Evolutionary conservation across 148 eudicot genomes (phyloP), one percentile per base, ranked within the genome.

Genomic region (Cornus kousa): DNA sequence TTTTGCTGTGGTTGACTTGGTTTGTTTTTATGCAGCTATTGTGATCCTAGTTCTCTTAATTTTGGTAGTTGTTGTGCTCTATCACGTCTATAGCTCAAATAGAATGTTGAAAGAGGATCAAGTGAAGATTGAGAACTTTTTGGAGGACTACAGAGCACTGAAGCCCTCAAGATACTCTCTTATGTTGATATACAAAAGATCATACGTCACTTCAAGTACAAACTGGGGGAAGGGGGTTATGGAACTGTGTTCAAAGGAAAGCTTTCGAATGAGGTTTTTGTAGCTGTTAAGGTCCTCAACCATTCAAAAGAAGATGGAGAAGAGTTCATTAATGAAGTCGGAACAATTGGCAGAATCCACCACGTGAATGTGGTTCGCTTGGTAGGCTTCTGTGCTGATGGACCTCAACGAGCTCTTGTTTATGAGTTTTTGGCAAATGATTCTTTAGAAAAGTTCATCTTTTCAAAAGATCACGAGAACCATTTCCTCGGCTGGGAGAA

Each of bases 261-360:
- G 16, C 57, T 40, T 22, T 71, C 57, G n/a, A 20, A 48, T 19
- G 57, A 40, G 43, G 22, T 71, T 4, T 23, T 71, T 71, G 74
- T 71, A 20, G 74, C 74, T n/a, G 74, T 71, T 8, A 71, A 71
- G 74, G 59, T 71, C 31, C 74, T 71, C 32, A 48, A 71, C 59
- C n/a, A 71, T 40, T 71, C 32, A 40, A 70, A 2, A 24, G 73
- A 9, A 16, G n/a, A 70, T 22, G 73, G 55, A 7, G 73, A 43
- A 37, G 73, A 71, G 28, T 71, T 71, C 74, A 71, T 71, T 5
- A 43, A 71, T 71, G 74, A 71, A 71, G 57, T 71, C 1, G 74
- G 59, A 46, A 71, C 74, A 43, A 71, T 71, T 19, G 74, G 74
- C 23, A 71, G 10, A 48, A 71, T 71, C 57, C 50, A 39, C 73